These are phyloP conservation scores for Vaccinium vitisidaea DNA, from an alignment of 148 eudicot genomes.

Conservation along the genomic window DNA sequence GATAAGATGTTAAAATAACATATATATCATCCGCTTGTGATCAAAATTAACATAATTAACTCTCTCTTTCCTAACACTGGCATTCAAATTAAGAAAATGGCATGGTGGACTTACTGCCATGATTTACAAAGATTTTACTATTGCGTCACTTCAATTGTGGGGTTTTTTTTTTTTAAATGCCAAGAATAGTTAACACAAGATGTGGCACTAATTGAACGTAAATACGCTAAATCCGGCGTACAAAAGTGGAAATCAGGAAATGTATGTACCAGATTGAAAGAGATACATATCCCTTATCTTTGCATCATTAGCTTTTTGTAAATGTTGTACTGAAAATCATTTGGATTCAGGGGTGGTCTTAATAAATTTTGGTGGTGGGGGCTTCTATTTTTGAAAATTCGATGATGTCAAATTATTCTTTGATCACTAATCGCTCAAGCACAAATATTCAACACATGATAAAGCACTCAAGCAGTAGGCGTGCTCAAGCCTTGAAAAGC, in stretches of 20 bases:
- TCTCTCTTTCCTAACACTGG: neutral
- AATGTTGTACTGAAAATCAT: neutral
- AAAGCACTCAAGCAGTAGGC: neutral
- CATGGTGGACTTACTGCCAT: neutral
- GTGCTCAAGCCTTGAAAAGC: neutral
- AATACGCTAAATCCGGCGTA: neutral
- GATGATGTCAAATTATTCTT: neutral
- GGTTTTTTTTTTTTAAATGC: too few species aligned
- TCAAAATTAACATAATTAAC: neutral
- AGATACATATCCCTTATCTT: neutral
- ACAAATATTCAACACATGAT: neutral
- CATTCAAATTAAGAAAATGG: neutral
- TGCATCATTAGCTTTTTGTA: neutral
- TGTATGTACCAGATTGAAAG: neutral
- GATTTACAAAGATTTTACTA: neutral
- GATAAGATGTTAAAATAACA: neutral
- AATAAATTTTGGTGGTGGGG: neutral
- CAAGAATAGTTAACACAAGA: too few species aligned
- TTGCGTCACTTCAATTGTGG: too few species aligned
- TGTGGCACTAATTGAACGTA: neutral
- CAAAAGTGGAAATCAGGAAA: neutral
- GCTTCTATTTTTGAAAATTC: neutral
- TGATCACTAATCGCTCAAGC: neutral
- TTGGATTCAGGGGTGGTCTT: neutral
- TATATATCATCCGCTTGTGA: neutral